Base-by-base conservation (phyloP, 768 basidiomycete genomes). In the Sistotremastrum niveocremeum region DNA sequence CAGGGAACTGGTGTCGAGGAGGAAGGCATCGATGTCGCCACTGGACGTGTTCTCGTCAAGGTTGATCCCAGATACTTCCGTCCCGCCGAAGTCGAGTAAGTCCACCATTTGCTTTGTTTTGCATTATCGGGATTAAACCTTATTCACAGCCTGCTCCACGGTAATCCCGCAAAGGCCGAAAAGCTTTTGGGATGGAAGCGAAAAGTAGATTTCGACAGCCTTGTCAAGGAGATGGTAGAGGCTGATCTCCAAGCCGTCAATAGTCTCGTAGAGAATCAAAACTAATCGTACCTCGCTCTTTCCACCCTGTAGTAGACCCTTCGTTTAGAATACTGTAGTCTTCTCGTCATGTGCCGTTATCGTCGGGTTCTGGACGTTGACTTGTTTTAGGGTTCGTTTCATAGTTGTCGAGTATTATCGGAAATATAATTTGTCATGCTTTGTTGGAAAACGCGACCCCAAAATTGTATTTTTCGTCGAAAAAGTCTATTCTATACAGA, bases 41-140 rank as follows among this genome's bases (percentile, higher is more conserved):
- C 79, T 2, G 77, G 76, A 54, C 79, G 73, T 53, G 72, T 73
- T 34, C 65, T 94, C 42, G 89, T 97, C 56, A 81, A 79, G 57
- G 76, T 97, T 36, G 94, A 98, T 64, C 61, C 83, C 29, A 71
- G 71, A 53, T 94, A 95, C 70, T 95, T 91, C 83, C 84, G 91
- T 62, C 88, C 88, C 6, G 85, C 87, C 12, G 88, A 93, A 77
- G 89, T 94, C 65, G 89, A 94, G 81, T 88, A 57, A 51, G 84
- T 80, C 10, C 31, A 30, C 35, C 33, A 39, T 12, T 29, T 20
- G 30, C 34, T 46, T 41, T 36, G 42, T 30, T 50, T 12, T 52
- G 45, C 39, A 32, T 48, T 33, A 45, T 41, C 41, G 49, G 52
- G 44, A 42, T 51, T 30, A 20, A 57, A 60, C 37, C 52, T 57